Evolutionary conservation across 768 basidiomycete species (phyloP).

Genomic region (Daedalea quercina): DNA sequence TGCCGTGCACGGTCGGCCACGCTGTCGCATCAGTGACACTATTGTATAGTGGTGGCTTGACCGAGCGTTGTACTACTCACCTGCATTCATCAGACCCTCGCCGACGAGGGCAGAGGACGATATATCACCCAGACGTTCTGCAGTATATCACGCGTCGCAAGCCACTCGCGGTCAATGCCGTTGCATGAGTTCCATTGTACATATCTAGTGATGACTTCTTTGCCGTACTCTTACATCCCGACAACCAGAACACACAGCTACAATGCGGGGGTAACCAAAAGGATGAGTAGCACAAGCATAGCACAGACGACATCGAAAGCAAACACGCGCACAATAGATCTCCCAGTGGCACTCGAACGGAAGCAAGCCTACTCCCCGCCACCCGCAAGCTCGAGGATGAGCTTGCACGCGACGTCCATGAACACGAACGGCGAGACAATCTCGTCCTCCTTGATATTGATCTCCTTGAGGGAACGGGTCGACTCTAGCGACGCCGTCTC

Average conservation of each 20-base stretch:
- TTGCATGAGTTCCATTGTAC: too few relatives aligned
- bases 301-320: slow-evolving; percentile 11
- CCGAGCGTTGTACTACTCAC: too few relatives aligned
- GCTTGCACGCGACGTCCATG: slow-evolving; percentile 89
- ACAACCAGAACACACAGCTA: slow-evolving; percentile 2
- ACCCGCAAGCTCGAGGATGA: slow-evolving; percentile 92
- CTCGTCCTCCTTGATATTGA: slow-evolving; percentile 51
- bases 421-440: slow-evolving; percentile 88
- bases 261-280: slow-evolving; percentile 2
- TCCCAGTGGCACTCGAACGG: too few relatives aligned
- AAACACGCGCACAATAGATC: slow-evolving; percentile 9
- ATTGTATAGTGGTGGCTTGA: too few relatives aligned
- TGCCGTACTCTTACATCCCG: slow-evolving; percentile 1
- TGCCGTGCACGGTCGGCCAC: too few relatives aligned
- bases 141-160: too few relatives aligned
- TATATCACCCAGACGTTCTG: too few relatives aligned
- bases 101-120: too few relatives aligned
- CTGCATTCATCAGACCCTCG: too few relatives aligned
- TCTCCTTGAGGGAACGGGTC: slow-evolving; percentile 48
- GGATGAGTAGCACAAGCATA: slow-evolving; percentile 15
- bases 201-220: too few relatives aligned
- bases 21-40: too few relatives aligned
- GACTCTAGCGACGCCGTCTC: slow-evolving; percentile 48
- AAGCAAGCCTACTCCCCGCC: slow-evolving; percentile 30
- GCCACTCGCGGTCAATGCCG: too few relatives aligned